Percentiles rank a stretch among this genome's conserved stretches.
Conservation (phyloP, 768 basidiomycete genomes). For the Boletus speciosus region DNA sequence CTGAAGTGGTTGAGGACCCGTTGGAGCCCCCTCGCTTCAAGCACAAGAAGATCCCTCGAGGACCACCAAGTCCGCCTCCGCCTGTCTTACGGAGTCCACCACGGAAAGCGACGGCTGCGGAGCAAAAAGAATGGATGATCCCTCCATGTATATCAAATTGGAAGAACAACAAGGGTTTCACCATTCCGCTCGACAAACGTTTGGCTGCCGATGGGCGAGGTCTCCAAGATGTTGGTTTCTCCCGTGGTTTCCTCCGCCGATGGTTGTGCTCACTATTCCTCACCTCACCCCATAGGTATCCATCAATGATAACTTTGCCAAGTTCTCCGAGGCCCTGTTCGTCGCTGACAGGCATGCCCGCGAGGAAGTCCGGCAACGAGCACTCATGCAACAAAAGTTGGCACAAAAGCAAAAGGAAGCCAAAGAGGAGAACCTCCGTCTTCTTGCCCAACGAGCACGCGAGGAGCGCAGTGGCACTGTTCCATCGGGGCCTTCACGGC, state of each 20-base stretch:
- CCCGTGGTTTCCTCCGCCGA: background rate
- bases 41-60: conserved; percentile 97
- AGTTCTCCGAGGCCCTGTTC: conserved; percentile 94
- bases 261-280: background rate
- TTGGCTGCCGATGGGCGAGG: conserved; percentile 98
- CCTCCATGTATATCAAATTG: conserved; percentile 99
- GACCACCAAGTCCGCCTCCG: conserved; percentile 93
- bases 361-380: conserved; percentile 94
- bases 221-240: conserved; percentile 81
- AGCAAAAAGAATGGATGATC: conserved; percentile 99
- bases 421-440: conserved; percentile 93
- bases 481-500: conserved; percentile 55
- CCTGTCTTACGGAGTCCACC: conserved; percentile 95
- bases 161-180: conserved; percentile 99
- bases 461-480: conserved; percentile 85
- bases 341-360: conserved; percentile 96
- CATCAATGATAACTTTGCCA: conserved; percentile 99
- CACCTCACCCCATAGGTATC: conserved; percentile 59
- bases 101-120: conserved; percentile 90
- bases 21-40: conserved; percentile 97
- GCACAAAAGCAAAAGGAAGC: conserved; percentile 94
- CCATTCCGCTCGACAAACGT: conserved; percentile 96
- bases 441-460: conserved; percentile 92
- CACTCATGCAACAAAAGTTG: conserved; percentile 98
- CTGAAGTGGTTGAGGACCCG: conserved; percentile 96